Evolutionary conservation across 192 early-diverging fungal genomes (phyloP).

Genomic region (Diversispora epigaea): DNA sequence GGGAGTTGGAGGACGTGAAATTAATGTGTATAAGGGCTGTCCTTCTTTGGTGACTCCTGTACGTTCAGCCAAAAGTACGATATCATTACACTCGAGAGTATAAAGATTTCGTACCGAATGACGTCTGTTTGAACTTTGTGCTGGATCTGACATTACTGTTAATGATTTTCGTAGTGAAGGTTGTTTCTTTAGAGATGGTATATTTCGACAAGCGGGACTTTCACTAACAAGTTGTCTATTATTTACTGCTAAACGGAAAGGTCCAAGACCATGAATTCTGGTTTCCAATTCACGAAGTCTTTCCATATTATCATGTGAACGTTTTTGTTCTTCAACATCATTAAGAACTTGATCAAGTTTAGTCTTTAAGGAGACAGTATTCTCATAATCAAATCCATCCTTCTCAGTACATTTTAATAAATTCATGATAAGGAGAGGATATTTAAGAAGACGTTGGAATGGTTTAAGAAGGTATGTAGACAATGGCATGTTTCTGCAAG

Average conservation of each 20-base stretch:
- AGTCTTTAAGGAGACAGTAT: slow-evolving; percentile 31
- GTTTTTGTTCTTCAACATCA: slow-evolving; percentile 37
- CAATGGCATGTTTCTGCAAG: slow-evolving; percentile 55
- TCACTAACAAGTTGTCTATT: slow-evolving; percentile 22
- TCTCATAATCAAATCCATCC: slow-evolving; percentile 35
- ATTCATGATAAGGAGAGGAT: slow-evolving; percentile 57
- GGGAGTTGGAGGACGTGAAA: slow-evolving; percentile 19
- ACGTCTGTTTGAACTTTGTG: slow-evolving; percentile 18
- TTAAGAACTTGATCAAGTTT: slow-evolving; percentile 33
- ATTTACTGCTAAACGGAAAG: slow-evolving; percentile 21
- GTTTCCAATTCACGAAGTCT: slow-evolving; percentile 28
- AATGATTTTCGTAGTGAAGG: slow-evolving; percentile 30
- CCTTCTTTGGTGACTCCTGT: slow-evolving; percentile 20
- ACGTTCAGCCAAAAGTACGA: slow-evolving; percentile 30
- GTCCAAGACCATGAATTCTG: slow-evolving; percentile 34
- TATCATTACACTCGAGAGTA: slow-evolving; percentile 32
- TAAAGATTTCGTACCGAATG: slow-evolving; percentile 35
- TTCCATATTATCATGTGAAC: slow-evolving; percentile 33
- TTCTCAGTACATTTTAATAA: slow-evolving; percentile 45
- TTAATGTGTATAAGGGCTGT: neutral
- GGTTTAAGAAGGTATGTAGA: slow-evolving; percentile 55
- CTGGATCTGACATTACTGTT: slow-evolving; percentile 14
- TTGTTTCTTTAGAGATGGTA: neutral
- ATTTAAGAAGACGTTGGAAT: slow-evolving; percentile 63
- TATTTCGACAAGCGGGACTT: slow-evolving; percentile 25